A percentile compares a stretch with the other conserved stretches of the same genome.
Conservation (phyloP, 2,329 filamentous ascomycete species). For the Botryotinia calthae region DNA sequence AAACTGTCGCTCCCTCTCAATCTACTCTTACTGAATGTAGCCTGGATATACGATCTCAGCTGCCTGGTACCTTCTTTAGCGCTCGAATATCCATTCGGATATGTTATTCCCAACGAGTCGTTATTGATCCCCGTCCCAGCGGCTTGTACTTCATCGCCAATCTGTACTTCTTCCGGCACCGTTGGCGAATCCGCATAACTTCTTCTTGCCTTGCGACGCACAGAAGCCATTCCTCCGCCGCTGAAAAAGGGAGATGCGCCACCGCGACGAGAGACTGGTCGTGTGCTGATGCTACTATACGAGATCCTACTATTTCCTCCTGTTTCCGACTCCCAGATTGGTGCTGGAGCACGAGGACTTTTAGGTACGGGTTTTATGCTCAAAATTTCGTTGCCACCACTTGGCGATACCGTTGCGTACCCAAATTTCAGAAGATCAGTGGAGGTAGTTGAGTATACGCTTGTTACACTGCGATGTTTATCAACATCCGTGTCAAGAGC, state of each 20-base stretch:
- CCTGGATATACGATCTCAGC: conserved; percentile 31
- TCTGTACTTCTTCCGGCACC: conserved; percentile 30
- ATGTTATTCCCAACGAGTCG: conserved; percentile 28
- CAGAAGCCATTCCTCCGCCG: conserved; percentile 20
- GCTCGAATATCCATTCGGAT: conserved; percentile 31
- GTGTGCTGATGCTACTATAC: conserved; percentile 22
- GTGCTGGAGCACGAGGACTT: conserved; percentile 22
- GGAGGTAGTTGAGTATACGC: conserved; percentile 15
- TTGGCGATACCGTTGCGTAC: conserved; percentile 26
- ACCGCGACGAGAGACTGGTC: conserved; percentile 31
- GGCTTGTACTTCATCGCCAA: conserved; percentile 21
- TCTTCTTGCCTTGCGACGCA: conserved; percentile 26
- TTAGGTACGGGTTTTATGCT: conserved; percentile 22
- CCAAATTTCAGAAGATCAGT: conserved; percentile 12
- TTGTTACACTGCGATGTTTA: conserved; percentile 26
- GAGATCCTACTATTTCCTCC: conserved; percentile 12
- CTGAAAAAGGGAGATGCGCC: conserved; percentile 37
- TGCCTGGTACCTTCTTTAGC: conserved; percentile 35
- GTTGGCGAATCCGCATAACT: conserved; percentile 34
- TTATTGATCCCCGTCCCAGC: conserved; percentile 23
- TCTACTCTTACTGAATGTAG: conserved; percentile 23
- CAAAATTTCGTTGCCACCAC: conserved; percentile 22
- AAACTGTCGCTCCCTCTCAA: conserved; percentile 27
- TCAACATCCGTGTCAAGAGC: conserved; percentile 20
- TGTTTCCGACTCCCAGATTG: conserved; percentile 16